These are phyloP conservation scores for Galeopsis tetrahit DNA, from an alignment of 257 asterid genomes.

Conservation along the genomic window DNA sequence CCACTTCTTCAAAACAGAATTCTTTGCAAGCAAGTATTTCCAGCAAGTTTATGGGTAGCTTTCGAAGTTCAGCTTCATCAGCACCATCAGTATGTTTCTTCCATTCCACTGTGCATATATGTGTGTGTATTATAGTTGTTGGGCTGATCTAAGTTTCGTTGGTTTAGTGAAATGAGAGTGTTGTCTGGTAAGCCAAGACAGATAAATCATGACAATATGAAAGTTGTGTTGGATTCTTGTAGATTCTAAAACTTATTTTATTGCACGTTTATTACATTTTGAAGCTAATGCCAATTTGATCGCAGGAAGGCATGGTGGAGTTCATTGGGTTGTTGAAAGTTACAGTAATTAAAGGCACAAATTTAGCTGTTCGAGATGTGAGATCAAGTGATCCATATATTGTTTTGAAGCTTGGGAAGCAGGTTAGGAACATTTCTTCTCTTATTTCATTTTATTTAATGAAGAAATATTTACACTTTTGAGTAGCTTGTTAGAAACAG, in stretches of 20 bases:
- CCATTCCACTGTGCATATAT: background rate
- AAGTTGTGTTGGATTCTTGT: constrained; percentile 11
- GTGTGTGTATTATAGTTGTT: background rate
- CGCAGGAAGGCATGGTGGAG: constrained; percentile 93
- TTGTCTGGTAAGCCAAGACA: background rate
- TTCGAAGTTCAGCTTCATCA: constrained; percentile 70
- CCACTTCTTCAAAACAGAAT: constrained; percentile 51
- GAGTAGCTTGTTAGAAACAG: background rate
- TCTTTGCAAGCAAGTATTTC: constrained; percentile 80
- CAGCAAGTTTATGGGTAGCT: constrained; percentile 63
- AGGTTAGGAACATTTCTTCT: constrained; percentile 49
- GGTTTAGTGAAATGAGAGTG: background rate
- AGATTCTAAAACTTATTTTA: constrained; percentile 27
- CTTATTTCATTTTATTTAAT: too few species aligned
- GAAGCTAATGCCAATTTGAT: constrained; percentile 32
- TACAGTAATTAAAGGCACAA: constrained; percentile 76
- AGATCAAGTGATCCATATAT: constrained; percentile 96
- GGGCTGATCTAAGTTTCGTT: background rate
- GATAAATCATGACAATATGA: background rate
- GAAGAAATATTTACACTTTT: background rate
- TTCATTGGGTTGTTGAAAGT: constrained; percentile 87
- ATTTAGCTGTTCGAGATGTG: constrained; percentile 93
- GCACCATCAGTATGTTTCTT: constrained; percentile 57
- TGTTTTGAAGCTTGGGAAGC: constrained; percentile 80
- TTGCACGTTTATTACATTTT: constrained; percentile 3